phyloP scores from a whole-genome alignment of 2,329 filamentous ascomycete genomes.

The Microcera coccophila region DNA sequence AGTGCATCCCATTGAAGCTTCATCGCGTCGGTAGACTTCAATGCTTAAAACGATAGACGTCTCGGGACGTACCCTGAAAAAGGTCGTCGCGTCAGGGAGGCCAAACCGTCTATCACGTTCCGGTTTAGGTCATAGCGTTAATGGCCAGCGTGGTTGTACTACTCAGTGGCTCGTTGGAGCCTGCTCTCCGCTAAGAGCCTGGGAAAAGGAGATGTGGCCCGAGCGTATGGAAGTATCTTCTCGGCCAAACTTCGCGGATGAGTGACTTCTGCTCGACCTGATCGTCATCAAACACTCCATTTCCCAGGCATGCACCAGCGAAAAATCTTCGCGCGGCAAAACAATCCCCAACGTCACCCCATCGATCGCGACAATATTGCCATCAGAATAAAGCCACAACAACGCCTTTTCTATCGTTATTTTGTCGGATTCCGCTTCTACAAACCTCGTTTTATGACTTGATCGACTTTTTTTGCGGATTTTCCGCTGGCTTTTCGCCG shows the following conservation, averaged over 20 bases:
- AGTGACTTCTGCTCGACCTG: constrained; percentile 27
- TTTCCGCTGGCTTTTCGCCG: constrained; percentile 50
- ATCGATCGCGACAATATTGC: constrained; percentile 44
- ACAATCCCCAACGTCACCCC: constrained; percentile 55
- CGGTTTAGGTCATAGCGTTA: background rate
- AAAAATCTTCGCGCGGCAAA: constrained; percentile 55
- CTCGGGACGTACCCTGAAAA: constrained; percentile 1
- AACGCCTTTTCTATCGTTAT: constrained; percentile 49
- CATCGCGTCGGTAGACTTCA: background rate
- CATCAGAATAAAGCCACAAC: constrained; percentile 54
- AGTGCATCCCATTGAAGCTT: constrained; percentile 1
- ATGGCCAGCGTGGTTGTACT: background rate
- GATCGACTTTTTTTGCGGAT: constrained; percentile 61
- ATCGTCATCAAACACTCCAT: constrained; percentile 24
- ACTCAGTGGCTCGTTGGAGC: background rate
- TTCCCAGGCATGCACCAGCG: constrained; percentile 36
- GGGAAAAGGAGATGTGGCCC: constrained; percentile 31
- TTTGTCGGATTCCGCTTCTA: constrained; percentile 47
- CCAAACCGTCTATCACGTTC: background rate
- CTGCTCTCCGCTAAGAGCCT: constrained; percentile 1
- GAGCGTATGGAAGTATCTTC: constrained; percentile 28
- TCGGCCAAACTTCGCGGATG: constrained; percentile 10
- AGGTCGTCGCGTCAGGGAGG: background rate
- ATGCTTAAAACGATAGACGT: background rate
- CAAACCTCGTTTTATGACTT: constrained; percentile 58